These are phyloP conservation scores for Neophaeococcomyces aloes DNA, from an alignment of 2,329 filamentous ascomycete genomes.

Conservation along the genomic window DNA sequence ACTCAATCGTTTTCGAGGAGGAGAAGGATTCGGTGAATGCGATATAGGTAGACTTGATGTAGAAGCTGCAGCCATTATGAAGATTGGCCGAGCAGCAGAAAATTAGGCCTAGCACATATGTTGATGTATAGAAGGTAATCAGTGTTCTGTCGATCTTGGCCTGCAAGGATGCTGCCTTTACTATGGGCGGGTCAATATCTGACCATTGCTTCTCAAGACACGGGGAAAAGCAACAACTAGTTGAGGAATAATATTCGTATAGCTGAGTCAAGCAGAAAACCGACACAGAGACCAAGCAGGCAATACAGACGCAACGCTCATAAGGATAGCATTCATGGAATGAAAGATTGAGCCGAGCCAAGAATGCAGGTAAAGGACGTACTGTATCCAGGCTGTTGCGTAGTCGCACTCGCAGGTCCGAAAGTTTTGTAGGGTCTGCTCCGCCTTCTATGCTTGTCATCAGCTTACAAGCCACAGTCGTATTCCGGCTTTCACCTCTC, in stretches of 20 bases:
- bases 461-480: neutral
- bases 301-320: neutral
- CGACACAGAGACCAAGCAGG: too few relatives aligned
- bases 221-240: neutral
- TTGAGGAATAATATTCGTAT: neutral
- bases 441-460: neutral
- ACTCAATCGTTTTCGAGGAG: conserved; percentile 28
- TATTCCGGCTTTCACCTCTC: too few relatives aligned
- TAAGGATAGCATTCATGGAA: neutral
- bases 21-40: conserved; percentile 19
- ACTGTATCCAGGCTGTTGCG: conserved; percentile 1
- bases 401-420: neutral
- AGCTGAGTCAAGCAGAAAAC: neutral
- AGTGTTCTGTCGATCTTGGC: too few relatives aligned
- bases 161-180: too few relatives aligned
- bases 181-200: too few relatives aligned
- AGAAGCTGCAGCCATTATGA: conserved; percentile 18
- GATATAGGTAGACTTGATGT: conserved; percentile 15
- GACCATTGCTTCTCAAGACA: too few relatives aligned
- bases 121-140: neutral
- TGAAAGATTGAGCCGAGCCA: neutral
- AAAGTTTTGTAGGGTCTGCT: neutral
- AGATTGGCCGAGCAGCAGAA: neutral
- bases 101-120: neutral
- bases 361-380: conserved; percentile 4